Conservation (phyloP, 352 stramenopile species). For the Stramenopiles sp. region DNA sequence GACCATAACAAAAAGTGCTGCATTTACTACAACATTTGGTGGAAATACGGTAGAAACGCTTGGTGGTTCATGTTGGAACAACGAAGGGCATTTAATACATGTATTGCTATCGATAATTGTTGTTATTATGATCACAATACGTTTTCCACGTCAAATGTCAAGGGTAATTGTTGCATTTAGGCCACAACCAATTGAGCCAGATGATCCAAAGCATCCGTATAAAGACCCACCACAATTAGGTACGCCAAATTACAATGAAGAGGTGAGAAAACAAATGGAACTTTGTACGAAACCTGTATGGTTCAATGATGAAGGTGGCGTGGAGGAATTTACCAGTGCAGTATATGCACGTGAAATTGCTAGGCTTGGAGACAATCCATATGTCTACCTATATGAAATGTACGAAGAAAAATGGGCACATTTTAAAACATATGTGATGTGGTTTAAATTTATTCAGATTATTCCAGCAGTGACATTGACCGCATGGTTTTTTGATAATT, state of each 20-base stretch:
- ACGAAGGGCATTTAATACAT: not conserved
- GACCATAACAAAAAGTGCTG: not conserved
- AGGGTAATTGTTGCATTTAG: not conserved
- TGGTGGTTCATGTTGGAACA: not conserved
- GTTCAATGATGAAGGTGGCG: not conserved
- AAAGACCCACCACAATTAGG: not conserved
- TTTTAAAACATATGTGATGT: not conserved
- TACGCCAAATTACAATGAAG: not conserved
- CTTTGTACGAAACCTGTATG: not conserved
- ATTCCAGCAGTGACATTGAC: not conserved
- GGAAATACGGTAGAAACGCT: not conserved
- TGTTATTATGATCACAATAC: not conserved
- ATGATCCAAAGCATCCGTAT: slow-evolving; percentile 5
- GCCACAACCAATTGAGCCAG: not conserved
- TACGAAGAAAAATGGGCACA: not conserved
- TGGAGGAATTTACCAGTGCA: not conserved
- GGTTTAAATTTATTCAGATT: slow-evolving; percentile 4
- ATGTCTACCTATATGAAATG: not conserved
- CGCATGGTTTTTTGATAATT: not conserved
- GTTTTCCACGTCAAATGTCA: not conserved
- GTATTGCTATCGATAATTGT: not conserved
- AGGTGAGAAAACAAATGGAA: not conserved
- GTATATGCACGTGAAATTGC: not conserved
- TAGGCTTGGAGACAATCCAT: not conserved
- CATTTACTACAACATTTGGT: not conserved